Base-by-base conservation (phyloP, 768 basidiomycete species). In the Phaeotremella skinneri region DNA sequence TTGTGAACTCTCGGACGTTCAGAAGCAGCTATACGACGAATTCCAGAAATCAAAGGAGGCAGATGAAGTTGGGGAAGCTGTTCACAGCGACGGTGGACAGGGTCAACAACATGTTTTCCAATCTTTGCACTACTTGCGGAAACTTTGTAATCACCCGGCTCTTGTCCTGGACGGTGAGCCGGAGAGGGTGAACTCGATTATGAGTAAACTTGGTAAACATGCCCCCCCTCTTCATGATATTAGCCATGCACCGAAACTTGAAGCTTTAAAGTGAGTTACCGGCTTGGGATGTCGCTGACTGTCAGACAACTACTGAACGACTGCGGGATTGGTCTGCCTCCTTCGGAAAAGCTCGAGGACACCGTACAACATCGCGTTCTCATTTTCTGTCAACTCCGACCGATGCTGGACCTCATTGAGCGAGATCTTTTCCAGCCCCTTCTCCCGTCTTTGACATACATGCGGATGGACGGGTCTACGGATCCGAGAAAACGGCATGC, bases 381-480 rank as follows among this genome's bases (percentile, higher is more conserved):
- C 63, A 94, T 99, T 68, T 99, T 99, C 80, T 98, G 94, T 70
- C 96, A 99, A 79, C 90, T 97, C 85, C 96, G 97, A 76, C 89
- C 91, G 75, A 99, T 98, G 96, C 83, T 99, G 50, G 90, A 99
- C 75, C 88, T 98, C 74, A 93, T 99, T 68, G 93, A 98, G 78
- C 86, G 82, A 13, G 90, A 96, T 70, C 81, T 99, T 6, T 97
- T 99, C 83, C 88, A 87, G 68, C 80, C 83, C 39, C 83, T 87
- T 66, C 93, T 99, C 91, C 94, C 94, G 4, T 87, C 89, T 0
- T 89, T 99, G 42, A 92, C 91, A 0, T 99, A 98, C 78, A 98
- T 99, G 96, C 86, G 96, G 26, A 82, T 99, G 30, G 96, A 99
- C 74, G 96, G 96, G 37, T 81, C 84, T 49, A 94, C 91, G 3